phyloP scores from a whole-genome alignment of 2,329 filamentous ascomycete genomes.

The Ophiostoma sp. region DNA sequence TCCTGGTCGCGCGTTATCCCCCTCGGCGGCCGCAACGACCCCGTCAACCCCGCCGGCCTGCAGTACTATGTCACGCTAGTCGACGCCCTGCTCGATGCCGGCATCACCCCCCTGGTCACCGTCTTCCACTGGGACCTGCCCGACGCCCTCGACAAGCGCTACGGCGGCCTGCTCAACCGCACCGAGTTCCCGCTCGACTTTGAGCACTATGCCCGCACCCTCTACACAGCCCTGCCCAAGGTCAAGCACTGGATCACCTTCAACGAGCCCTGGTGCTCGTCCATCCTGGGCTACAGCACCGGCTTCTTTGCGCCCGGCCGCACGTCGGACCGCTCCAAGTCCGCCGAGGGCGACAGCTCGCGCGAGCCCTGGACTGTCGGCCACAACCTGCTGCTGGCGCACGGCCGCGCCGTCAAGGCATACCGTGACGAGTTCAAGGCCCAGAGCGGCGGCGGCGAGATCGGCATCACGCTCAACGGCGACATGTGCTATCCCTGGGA shows the following conservation, averaged over 20 bases:
- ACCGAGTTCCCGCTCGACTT: constrained; percentile 78
- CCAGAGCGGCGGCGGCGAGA: constrained; percentile 60
- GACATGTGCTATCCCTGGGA: constrained; percentile 83
- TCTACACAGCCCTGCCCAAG: constrained; percentile 68
- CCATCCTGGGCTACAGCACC: constrained; percentile 71
- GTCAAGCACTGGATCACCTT: constrained; percentile 88
- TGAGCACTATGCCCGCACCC: constrained; percentile 67
- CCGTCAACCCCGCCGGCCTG: constrained; percentile 71
- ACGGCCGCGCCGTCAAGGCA: constrained; percentile 72
- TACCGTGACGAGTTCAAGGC: constrained; percentile 79
- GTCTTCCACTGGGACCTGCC: constrained; percentile 87
- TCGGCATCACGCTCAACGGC: constrained; percentile 83
- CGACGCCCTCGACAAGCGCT: constrained; percentile 69
- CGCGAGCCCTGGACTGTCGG: constrained; percentile 79
- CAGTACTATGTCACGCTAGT: constrained; percentile 74
- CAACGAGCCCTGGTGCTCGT: constrained; percentile 84
- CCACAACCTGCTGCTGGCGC: constrained; percentile 73
- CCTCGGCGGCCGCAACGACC: constrained; percentile 74
- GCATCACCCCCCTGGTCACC: constrained; percentile 75
- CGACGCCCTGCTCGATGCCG: constrained; percentile 68
- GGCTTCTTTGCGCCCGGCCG: constrained; percentile 78
- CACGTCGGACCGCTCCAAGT: constrained; percentile 69
- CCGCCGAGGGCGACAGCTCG: constrained; percentile 63
- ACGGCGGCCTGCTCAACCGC: constrained; percentile 74
- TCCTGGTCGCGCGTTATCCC: constrained; percentile 83